Evolutionary conservation across 2,329 filamentous ascomycete genomes (phyloP).

Genomic region (Fusarium hainanense): DNA sequence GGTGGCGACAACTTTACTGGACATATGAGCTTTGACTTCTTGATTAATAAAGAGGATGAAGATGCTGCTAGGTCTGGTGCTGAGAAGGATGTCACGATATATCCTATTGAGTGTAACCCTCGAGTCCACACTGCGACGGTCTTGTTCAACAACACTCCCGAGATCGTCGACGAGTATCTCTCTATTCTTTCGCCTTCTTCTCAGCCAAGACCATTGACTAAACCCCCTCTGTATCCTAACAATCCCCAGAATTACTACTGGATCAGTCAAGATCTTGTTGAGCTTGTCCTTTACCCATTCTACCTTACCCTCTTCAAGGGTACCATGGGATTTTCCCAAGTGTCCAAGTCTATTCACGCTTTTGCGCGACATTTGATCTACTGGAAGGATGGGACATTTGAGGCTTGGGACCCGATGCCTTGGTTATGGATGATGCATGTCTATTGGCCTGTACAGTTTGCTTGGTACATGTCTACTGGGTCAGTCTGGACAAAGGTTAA

Average conservation of each 20-base stretch:
- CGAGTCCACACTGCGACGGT: constrained; percentile 75
- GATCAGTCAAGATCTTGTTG: constrained; percentile 73
- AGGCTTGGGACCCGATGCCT: constrained; percentile 65
- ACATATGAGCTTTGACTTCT: constrained; percentile 78
- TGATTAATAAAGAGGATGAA: constrained; percentile 55
- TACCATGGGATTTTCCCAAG: constrained; percentile 36
- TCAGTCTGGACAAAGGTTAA: constrained; percentile 72
- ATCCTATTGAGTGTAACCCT: constrained; percentile 78
- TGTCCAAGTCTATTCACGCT: constrained; percentile 39
- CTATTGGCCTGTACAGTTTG: constrained; percentile 66
- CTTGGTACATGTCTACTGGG: constrained; percentile 56
- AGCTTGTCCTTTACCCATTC: constrained; percentile 59
- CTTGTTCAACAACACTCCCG: constrained; percentile 63
- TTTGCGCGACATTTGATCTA: constrained; percentile 54
- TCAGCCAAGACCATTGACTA: not conserved
- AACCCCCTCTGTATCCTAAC: constrained; percentile 39
- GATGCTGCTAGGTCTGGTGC: constrained; percentile 6
- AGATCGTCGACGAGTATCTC: constrained; percentile 65
- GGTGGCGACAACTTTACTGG: constrained; percentile 68
- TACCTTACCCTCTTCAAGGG: constrained; percentile 48
- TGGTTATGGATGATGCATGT: constrained; percentile 68
- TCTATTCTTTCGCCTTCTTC: constrained; percentile 52
- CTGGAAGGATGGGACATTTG: constrained; percentile 68
- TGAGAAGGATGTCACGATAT: constrained; percentile 56
- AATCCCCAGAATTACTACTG: constrained; percentile 63